Evolutionary conservation across 2,329 filamentous ascomycete genomes (phyloP).

Genomic region (Diaporthe australafricana): DNA sequence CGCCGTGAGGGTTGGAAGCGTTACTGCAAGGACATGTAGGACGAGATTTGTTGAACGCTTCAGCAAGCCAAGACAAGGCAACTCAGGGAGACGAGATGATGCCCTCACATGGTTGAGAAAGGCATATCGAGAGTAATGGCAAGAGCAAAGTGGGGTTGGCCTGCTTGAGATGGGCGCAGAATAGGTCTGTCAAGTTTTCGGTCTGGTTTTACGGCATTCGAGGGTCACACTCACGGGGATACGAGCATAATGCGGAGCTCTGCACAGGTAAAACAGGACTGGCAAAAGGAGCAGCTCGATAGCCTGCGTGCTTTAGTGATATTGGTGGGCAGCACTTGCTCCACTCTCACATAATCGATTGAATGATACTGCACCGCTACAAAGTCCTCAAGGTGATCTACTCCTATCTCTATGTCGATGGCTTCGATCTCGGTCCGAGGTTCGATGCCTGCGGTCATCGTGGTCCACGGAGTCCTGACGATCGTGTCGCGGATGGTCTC

Average conservation of each 20-base stretch:
- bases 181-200: background rate
- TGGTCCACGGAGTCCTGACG: slow-evolving; percentile 46
- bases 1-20: slow-evolving; percentile 84
- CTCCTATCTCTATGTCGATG: slow-evolving; percentile 52
- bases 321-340: background rate
- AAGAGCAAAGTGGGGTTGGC: background rate
- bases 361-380: background rate
- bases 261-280: slow-evolving; percentile 36
- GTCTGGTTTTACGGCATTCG: slow-evolving; percentile 40
- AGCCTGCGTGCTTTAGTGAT: background rate
- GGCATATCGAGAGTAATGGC: background rate
- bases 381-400: slow-evolving; percentile 50
- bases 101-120: background rate
- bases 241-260: slow-evolving; percentile 6
- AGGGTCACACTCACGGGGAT: background rate
- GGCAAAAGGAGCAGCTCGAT: slow-evolving; percentile 15
- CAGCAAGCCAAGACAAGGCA: background rate
- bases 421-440: slow-evolving; percentile 42
- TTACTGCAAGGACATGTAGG: slow-evolving; percentile 62
- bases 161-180: background rate
- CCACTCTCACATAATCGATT: background rate
- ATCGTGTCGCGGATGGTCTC: slow-evolving; percentile 45
- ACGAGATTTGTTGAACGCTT: slow-evolving; percentile 2
- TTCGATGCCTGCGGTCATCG: slow-evolving; percentile 35
- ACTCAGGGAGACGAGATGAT: background rate